Conservation (phyloP, 345 rosid genomes). For the Salix purpurea region DNA sequence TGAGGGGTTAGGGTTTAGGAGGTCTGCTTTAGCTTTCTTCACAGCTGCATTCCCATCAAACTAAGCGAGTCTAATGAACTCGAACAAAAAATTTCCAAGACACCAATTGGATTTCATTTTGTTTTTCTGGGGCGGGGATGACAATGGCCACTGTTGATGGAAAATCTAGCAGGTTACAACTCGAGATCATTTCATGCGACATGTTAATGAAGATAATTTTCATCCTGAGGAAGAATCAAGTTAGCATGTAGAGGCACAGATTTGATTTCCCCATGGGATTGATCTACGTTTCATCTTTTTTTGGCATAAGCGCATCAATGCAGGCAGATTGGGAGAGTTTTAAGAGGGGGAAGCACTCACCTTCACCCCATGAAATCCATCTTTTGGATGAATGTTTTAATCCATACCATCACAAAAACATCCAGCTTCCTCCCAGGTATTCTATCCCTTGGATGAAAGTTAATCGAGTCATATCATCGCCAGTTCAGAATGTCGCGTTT, state of each 20-base stretch:
- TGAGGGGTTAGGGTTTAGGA: not conserved
- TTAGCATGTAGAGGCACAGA: not conserved
- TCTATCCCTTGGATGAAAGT: not conserved
- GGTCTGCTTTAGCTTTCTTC: not conserved
- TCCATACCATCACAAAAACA: not conserved
- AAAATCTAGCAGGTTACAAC: too few relatives aligned
- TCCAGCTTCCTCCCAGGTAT: too few relatives aligned
- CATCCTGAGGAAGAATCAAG: not conserved
- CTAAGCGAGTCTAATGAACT: not conserved
- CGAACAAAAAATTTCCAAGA: not conserved
- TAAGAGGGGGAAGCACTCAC: not conserved
- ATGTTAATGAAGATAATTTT: not conserved
- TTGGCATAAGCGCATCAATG: not conserved
- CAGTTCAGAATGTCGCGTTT: not conserved
- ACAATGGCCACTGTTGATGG: not conserved
- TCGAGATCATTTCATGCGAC: not conserved
- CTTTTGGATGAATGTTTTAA: not conserved
- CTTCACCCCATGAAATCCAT: not conserved
- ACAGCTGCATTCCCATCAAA: not conserved
- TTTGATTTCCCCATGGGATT: not conserved
- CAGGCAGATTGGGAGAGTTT: too few relatives aligned
- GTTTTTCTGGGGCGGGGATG: not conserved
- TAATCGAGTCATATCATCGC: not conserved
- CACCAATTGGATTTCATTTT: not conserved
- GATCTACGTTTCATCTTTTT: not conserved